Evolutionary conservation across 148 eudicot genomes (phyloP), one percentile per base, ranked within the genome.

Genomic region (Rhododendron ferrugineum): DNA sequence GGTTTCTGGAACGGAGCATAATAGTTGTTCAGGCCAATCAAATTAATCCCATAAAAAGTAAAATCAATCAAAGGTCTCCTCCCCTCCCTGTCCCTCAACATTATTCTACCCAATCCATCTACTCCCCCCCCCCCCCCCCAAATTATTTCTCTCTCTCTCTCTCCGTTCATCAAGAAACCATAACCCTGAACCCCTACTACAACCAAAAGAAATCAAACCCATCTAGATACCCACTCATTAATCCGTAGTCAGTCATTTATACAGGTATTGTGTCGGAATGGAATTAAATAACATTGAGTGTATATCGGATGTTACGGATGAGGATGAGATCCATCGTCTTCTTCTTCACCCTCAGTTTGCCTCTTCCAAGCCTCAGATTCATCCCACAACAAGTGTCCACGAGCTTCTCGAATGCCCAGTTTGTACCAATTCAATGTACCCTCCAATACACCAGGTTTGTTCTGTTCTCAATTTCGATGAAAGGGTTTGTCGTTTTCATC

Each of bases 341-440:
- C 78, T 56, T 82, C 79, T 58, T 78, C 90, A 83, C 78, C 91
- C 87, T 16, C 93, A 86, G 82, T 92, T 91, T 83, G 79, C 92
- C 28, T 90, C 95, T 16, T 87, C 90, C 26, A 91, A 92, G 87
- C 89, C 93, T 64, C 89, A 86, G 3, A 83, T 87, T 84, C 94
- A 87, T 74, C 95, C 94, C 3, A 84, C 94, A 3, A 93, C 98
- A 5, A 93, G 95, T 89, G 96, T 96, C 80, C 98, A 96, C 85
- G 95, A 96, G 92, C 97, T 96, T 85, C 97, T 96, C 81, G 95
- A 96, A 90, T 96, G 98, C 84, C 98, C 98, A 84, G 98, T 96
- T 90, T 96, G 98, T 88, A 93, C 95, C 79, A 93, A 93, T 89
- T 96, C 98, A 80, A 94, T 96, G 98, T 93, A 94, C 91, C 98